Evolutionary conservation across 2,329 filamentous ascomycete genomes (phyloP).

Genomic region (Sporothrix dimorphospora): DNA sequence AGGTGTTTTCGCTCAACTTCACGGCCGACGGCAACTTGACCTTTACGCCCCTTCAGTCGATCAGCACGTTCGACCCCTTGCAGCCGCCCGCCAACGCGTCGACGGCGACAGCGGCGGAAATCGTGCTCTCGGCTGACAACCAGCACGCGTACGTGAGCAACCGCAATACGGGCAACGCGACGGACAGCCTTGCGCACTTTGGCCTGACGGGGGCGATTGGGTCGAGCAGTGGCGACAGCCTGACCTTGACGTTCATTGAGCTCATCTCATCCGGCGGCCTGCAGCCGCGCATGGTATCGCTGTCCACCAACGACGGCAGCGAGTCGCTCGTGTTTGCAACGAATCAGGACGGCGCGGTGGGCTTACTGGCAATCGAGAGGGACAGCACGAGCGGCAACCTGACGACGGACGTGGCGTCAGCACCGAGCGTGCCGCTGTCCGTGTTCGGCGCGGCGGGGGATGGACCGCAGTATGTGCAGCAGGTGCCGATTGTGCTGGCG

Average conservation of each 20-base stretch:
- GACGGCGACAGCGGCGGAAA: constrained; percentile 50
- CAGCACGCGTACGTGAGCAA: constrained; percentile 56
- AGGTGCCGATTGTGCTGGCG: neutral
- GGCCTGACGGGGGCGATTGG: constrained; percentile 38
- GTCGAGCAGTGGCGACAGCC: constrained; percentile 34
- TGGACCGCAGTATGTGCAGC: constrained; percentile 27
- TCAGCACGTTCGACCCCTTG: constrained; percentile 47
- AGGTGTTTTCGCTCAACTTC: constrained; percentile 50
- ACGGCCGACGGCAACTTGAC: constrained; percentile 38
- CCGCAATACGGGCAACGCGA: constrained; percentile 48
- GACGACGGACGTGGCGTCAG: neutral
- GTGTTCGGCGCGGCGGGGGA: constrained; percentile 21
- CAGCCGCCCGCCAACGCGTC: constrained; percentile 43
- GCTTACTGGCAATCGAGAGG: constrained; percentile 47
- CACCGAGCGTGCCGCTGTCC: constrained; percentile 19
- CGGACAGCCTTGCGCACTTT: constrained; percentile 55
- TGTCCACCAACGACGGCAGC: constrained; percentile 38
- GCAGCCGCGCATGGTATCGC: constrained; percentile 53
- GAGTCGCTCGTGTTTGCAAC: constrained; percentile 48
- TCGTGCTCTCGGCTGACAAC: constrained; percentile 48
- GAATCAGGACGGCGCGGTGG: constrained; percentile 50
- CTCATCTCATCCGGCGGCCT: constrained; percentile 43
- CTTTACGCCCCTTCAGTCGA: constrained; percentile 44
- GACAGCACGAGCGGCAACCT: constrained; percentile 32
- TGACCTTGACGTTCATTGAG: constrained; percentile 42